Conservation (phyloP, 495 filamentous ascomycete species). For the Bombardia bombarda region DNA sequence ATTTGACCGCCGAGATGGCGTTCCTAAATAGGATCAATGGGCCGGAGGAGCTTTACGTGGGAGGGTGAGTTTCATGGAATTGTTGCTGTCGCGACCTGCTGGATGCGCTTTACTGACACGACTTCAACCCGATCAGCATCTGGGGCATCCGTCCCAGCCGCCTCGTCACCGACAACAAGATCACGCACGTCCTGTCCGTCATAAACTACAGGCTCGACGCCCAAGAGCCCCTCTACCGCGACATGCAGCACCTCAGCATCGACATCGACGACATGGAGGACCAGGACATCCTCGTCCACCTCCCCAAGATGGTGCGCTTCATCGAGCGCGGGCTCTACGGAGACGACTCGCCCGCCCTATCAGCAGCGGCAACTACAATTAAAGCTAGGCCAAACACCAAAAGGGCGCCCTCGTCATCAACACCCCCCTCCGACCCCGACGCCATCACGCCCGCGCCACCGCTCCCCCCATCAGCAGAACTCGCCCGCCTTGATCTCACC, state of each 20-base stretch:
- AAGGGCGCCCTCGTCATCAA: background rate
- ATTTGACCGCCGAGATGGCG: no score
- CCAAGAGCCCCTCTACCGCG: conserved; percentile 28
- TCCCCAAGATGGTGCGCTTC: conserved; percentile 68
- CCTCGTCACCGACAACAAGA: conserved; percentile 58
- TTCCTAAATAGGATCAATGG: conserved; percentile 52
- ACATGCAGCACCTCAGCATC: conserved; percentile 65
- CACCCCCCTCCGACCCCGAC: conserved; percentile 5
- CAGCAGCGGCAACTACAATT: background rate
- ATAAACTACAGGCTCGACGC: conserved; percentile 33
- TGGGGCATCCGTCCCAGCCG: conserved; percentile 64
- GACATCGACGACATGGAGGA: conserved; percentile 84
- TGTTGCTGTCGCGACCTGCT: no score
- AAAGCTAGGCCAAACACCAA: background rate
- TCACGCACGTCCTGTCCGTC: conserved; percentile 90
- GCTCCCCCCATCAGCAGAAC: background rate
- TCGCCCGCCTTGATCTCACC: background rate
- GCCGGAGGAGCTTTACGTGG: conserved; percentile 69
- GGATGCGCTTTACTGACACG: no score
- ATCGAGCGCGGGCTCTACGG: conserved; percentile 63
- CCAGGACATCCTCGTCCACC: conserved; percentile 74
- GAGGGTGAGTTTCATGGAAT: no score
- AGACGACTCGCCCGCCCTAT: conserved; percentile 14
- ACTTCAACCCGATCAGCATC: no score
- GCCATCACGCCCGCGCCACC: conserved; percentile 1